A percentile compares a stretch with the other conserved stretches of the same genome.
Evolutionary conservation across 257 asterid genomes (phyloP).

Genomic region (Craterostigma plantagineum): DNA sequence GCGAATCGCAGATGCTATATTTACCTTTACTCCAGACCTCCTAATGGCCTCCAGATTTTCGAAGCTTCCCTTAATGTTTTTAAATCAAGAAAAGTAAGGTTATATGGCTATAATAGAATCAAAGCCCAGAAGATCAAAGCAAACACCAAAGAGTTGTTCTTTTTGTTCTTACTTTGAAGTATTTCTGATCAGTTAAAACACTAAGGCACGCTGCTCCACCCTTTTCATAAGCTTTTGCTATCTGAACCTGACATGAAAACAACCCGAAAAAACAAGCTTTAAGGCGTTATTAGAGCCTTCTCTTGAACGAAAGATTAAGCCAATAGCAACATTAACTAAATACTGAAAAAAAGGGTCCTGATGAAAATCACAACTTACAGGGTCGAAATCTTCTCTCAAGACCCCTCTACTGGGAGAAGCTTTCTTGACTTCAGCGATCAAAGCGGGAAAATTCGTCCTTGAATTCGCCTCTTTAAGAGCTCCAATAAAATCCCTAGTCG

Average conservation of each 20-base stretch:
- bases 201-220: slow-evolving; percentile 99
- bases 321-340: slow-evolving; percentile 1
- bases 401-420: slow-evolving; percentile 97
- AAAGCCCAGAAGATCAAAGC: too few relatives aligned
- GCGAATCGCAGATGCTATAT: too few relatives aligned
- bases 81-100: not conserved
- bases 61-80: slow-evolving; percentile 52
- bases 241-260: slow-evolving; percentile 44
- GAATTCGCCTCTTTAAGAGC: slow-evolving; percentile 58
- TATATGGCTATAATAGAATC: too few relatives aligned
- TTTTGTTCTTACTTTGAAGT: slow-evolving; percentile 12
- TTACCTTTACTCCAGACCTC: slow-evolving; percentile 72
- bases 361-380: slow-evolving; percentile 28
- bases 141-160: too few relatives aligned
- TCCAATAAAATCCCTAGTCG: slow-evolving; percentile 74
- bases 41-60: slow-evolving; percentile 68
- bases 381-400: slow-evolving; percentile 78
- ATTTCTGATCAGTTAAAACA: slow-evolving; percentile 79
- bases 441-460: slow-evolving; percentile 68
- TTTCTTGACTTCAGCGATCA: slow-evolving; percentile 95
- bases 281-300: too few relatives aligned
- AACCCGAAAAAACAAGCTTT: too few relatives aligned
- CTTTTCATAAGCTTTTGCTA: slow-evolving; percentile 90
- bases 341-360: too few relatives aligned
- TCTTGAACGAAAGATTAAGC: not conserved